Base-by-base conservation (phyloP, 2,329 filamentous ascomycete genomes). In the Ascosphaera aggregata region DNA sequence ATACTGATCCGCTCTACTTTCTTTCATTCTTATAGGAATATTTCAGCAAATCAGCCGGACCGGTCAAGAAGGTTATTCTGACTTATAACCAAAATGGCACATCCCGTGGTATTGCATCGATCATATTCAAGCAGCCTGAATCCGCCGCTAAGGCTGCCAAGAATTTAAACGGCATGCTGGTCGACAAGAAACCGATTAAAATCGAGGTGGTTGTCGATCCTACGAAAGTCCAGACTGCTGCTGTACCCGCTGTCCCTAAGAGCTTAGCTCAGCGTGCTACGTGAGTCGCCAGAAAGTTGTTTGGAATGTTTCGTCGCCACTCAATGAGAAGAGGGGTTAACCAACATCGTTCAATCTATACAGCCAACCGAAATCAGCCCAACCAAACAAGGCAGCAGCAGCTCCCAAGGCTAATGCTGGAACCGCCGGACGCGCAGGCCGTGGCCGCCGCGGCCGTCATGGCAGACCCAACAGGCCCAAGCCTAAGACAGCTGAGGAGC, bases 161-260 rank as follows among this genome's bases (percentile, higher is more conserved):
- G 51, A 73, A 77, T 45, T 66, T 92, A 49, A 91, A 98, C 51
- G 84, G 84, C 44, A 71, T 94, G 43, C 72, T 89, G 40, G 84
- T 98, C 43, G 89, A 98, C 60, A 76, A 76, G 52, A 73, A 75
- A 47, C 80, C 84, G 18, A 86, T 98, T 65, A 93, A 86, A 77
- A 84, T 98, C 51, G 86, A 95, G 59, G 76, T 98, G 45, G 73
- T 98, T 41, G 71, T 93, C 44, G 78, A 80, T 53, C 22, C 22
- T 27, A 27, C 22, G 22, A 27, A 27, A 13, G 22, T 27, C 13
- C 22, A 27, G 22, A 80, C 80, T 37, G 72, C 73, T 36, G 70
- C 73, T 47, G 74, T 76, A 36, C 73, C 79, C 27, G 66, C 72
- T 45, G 67, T 80, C 31, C 60, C 73, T 35, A 75, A 75, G 67